Base-by-base conservation (phyloP, 371 early-diverging fungal species). In the Amoeboaphelidium occidentale region DNA sequence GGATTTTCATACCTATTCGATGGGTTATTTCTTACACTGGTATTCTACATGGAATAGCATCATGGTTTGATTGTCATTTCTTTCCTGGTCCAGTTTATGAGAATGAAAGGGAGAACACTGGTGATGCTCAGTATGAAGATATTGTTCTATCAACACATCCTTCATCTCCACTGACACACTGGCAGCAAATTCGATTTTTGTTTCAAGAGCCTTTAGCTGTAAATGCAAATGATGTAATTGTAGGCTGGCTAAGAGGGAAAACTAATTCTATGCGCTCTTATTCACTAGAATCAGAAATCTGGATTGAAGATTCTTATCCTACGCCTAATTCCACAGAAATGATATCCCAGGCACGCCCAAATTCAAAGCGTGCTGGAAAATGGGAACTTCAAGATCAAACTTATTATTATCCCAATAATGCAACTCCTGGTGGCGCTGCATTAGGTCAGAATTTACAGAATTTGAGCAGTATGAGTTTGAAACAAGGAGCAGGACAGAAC, bases 151-250 rank as follows among this genome's bases (percentile, higher is more conserved):
- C 84, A 1, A 92, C 93, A 1, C 71, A 75, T 0, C 93, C 92
- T 2, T 55, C 66, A 20, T 75, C 83, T 3, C 84, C 85, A 25
- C 72, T 76, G 22, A 96, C 97, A 1, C 97, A 96, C 59, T 96
- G 97, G 97, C 91, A 96, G 54, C 93, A 96, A 66, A 83, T 89
- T 1, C 78, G 97, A 1, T 81, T 96, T 63, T 55, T 93, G 44
- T 76, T 93, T 46, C 76, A 78, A 66, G 87, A 88, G 58, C 97
- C 97, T 2, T 60, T 96, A 39, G 97, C 91, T 0, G 84, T 91
- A 13, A 96, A 96, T 63, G 79, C 84, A 0, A 79, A 75, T 21
- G 84, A 92, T 61, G 61, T 62, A 0, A 63, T 96, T 26, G 66
- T 68, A 17, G 97, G 97, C 1, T 74, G 77, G 75, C 72, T 92